phyloP scores from a whole-genome alignment of 352 stramenopile genomes.

The Thraustochytrium sp. region DNA sequence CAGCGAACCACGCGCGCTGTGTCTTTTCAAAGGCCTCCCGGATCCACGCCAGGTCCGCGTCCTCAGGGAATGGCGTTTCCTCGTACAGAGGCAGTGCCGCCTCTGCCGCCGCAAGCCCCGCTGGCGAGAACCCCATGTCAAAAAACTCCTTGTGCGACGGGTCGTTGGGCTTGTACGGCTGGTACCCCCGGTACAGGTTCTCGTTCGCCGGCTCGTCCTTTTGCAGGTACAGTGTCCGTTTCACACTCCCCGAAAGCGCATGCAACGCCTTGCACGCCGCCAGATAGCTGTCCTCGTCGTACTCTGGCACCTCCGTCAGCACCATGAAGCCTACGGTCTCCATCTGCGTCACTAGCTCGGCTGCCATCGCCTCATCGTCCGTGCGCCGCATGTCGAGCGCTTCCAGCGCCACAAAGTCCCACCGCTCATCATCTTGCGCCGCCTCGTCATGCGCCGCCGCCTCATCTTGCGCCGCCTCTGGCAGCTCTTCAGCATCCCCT shows the following conservation, averaged over 20 bases:
- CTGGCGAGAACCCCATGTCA: neutral
- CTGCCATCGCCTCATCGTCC: neutral
- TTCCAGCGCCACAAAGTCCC: neutral
- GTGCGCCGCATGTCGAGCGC: neutral
- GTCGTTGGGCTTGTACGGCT: conserved; percentile 14
- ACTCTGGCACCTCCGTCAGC: neutral
- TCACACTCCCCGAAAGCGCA: neutral
- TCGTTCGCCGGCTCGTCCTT: neutral
- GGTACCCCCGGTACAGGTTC: conserved; percentile 1
- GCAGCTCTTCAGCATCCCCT: too few species aligned
- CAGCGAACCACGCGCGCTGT: neutral
- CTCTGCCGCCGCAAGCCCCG: neutral
- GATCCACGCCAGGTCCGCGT: neutral
- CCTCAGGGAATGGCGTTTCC: neutral
- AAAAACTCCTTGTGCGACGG: conserved; percentile 25
- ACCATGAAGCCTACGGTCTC: conserved; percentile 6
- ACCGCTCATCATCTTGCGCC: neutral
- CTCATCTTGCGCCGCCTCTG: neutral
- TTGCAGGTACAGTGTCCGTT: neutral
- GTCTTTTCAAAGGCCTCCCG: neutral
- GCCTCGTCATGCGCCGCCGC: neutral
- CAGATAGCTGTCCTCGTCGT: neutral
- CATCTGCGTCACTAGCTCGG: neutral
- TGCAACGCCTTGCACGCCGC: neutral
- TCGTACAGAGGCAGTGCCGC: neutral